Base-by-base conservation (phyloP, 2,329 filamentous ascomycete genomes). In the Pseudocercospora macadamiae region DNA sequence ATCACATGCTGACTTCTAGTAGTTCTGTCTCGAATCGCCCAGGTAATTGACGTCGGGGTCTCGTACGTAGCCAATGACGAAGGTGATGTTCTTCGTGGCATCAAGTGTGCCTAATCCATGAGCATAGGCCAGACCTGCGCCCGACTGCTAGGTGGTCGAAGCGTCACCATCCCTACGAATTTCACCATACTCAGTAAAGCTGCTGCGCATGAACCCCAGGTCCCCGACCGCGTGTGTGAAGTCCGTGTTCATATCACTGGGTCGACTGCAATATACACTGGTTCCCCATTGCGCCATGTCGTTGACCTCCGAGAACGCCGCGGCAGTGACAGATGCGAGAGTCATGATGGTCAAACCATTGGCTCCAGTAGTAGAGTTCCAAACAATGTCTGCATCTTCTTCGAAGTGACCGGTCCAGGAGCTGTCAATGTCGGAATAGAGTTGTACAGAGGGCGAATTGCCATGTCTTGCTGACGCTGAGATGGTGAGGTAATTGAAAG, bases 271-370 rank as follows among this genome's bases (percentile, higher is more conserved):
- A 56, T 77, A 72, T 21, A 79, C 71, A 3, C 70, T 71, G 18
- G 18, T 51, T 6, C 81, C 81, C 74, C 79, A 83, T 65, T 82
- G 77, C 12, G 75, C 76, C 55, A 79, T 77, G 44, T 83, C 76
- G 19, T 68, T 73, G 34, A 71, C 65, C 60, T 83, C 79, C 0
- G 73, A 75, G 59, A 82, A 83, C 4, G 28, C 18, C 9, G 48
- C 30, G 4, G 16, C 48, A 34, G 21, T 37, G 23, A 9, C 16
- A 7, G 42, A 26, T 32, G 75, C 71, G 16, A 78, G 64, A 6
- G 69, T 66, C 54, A 73, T 77, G 42, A 77, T 62, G 3, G 66
- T 57, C 26, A 73, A 66, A 34, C 28, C 16, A 26, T 28, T 26
- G 23, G 42, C 23, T 14, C 42, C 14, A 1, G 42, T 3, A 16